These are phyloP conservation scores for Wallacemonas sp. DNA, from an alignment of 208 protist species.

Conservation along the genomic window DNA sequence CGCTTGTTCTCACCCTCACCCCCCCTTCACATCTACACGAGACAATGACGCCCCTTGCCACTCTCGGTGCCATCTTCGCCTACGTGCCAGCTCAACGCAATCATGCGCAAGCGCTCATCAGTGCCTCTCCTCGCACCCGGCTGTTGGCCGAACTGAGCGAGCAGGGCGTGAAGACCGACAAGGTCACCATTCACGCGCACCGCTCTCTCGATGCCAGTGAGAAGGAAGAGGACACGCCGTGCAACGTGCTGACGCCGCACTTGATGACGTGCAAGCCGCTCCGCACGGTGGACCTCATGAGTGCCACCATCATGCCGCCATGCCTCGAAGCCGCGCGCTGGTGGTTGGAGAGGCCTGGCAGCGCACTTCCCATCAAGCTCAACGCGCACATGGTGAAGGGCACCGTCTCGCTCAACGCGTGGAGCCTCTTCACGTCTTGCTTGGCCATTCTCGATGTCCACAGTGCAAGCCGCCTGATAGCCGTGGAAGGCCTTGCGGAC, in stretches of 20 bases:
- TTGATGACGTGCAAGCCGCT: background rate
- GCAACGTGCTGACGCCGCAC: background rate
- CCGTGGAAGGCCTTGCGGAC: background rate
- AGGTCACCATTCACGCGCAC: background rate
- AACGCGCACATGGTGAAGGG: slow-evolving; percentile 13
- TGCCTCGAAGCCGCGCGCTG: slow-evolving; percentile 1
- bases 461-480: slow-evolving; percentile 5
- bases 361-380: slow-evolving; percentile 9
- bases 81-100: slow-evolving; percentile 1
- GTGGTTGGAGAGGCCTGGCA: slow-evolving; percentile 5
- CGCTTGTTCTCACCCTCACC: background rate
- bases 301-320: background rate
- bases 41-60: background rate
- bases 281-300: background rate
- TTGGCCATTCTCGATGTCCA: slow-evolving; percentile 6
- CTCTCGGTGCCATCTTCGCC: slow-evolving; percentile 6
- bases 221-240: slow-evolving; percentile 11
- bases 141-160: slow-evolving; percentile 8
- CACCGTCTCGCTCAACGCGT: slow-evolving; percentile 1
- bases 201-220: background rate
- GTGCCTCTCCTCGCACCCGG: slow-evolving; percentile 4
- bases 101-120: slow-evolving; percentile 8
- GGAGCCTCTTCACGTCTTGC: background rate
- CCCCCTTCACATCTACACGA: background rate
- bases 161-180: slow-evolving; percentile 4